Percentiles rank a stretch among this genome's conserved stretches.
phyloP scores from a whole-genome alignment of 345 rosid genomes.

The Gossypium australe region DNA sequence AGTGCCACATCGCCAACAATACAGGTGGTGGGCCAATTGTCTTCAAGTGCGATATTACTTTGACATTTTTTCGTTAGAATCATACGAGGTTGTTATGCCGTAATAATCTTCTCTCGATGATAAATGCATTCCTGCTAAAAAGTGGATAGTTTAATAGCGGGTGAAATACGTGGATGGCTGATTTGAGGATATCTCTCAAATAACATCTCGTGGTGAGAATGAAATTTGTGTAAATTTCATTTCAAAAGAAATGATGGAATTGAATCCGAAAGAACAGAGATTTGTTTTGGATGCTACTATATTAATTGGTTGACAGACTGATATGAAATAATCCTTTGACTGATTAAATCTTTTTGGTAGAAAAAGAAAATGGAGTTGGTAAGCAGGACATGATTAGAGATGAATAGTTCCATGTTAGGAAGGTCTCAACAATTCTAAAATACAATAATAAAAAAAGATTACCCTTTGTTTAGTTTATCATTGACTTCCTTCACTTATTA shows the following conservation, averaged over 20 bases:
- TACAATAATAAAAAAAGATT: neutral
- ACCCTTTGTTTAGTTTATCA: neutral
- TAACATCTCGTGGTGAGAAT: no score
- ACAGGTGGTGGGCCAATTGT: no score
- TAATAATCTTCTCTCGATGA: no score
- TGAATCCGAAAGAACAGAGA: neutral
- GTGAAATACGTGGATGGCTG: no score
- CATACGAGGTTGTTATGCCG: rapidly evolving
- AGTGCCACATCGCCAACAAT: no score
- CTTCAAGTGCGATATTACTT: no score
- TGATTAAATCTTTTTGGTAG: neutral
- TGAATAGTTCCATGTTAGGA: neutral
- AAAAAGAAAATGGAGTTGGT: neutral
- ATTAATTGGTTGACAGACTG: neutral
- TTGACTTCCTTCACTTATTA: slow-evolving; percentile 31
- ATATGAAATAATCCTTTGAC: neutral
- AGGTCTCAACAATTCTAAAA: neutral
- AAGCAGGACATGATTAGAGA: neutral
- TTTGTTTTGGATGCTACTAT: neutral
- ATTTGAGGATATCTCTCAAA: no score
- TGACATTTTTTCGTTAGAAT: no score
- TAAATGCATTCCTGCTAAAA: no score
- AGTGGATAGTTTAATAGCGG: no score
- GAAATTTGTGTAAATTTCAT: slow-evolving; percentile 1
- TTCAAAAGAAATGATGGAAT: neutral